Conservation (phyloP, 2,329 filamentous ascomycete species). For the Bretziella fagacearum region DNA sequence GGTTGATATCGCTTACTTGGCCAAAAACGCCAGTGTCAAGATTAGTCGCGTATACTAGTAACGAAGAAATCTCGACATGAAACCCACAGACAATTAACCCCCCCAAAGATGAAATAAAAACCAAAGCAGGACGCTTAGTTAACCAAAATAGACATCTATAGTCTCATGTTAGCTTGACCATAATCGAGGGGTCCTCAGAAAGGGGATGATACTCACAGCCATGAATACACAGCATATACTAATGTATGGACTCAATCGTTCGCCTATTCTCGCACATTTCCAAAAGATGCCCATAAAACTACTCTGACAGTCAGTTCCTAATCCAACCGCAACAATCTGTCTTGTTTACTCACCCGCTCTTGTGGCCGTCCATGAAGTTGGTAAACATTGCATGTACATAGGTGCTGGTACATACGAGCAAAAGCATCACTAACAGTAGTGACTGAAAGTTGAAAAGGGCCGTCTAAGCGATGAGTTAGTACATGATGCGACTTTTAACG, state of each 20-base stretch:
- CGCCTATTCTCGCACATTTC: slow-evolving; percentile 87
- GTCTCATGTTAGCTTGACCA: not conserved
- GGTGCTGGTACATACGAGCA: slow-evolving; percentile 88
- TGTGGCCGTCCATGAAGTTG: slow-evolving; percentile 78
- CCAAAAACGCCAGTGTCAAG: not conserved
- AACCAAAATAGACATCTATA: slow-evolving; percentile 23
- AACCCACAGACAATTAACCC: not conserved
- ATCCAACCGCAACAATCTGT: slow-evolving; percentile 10
- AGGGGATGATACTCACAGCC: slow-evolving; percentile 54
- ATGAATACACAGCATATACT: slow-evolving; percentile 85
- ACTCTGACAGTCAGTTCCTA: slow-evolving; percentile 4
- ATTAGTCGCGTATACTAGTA: not conserved
- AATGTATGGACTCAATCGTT: slow-evolving; percentile 86
- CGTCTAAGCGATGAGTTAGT: slow-evolving; percentile 37
- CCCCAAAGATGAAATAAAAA: slow-evolving; percentile 2
- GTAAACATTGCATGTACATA: slow-evolving; percentile 87
- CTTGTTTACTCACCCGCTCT: slow-evolving; percentile 51
- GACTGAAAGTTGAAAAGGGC: slow-evolving; percentile 99
- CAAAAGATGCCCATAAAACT: slow-evolving; percentile 78
- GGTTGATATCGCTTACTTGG: not conserved
- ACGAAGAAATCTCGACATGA: not conserved
- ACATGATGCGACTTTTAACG: not conserved
- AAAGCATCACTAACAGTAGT: slow-evolving; percentile 79
- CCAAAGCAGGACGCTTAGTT: slow-evolving; percentile 19
- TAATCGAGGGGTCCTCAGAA: not conserved